Conservation (phyloP, 2,329 filamentous ascomycete genomes). For the Trichoderma brevicompactum region DNA sequence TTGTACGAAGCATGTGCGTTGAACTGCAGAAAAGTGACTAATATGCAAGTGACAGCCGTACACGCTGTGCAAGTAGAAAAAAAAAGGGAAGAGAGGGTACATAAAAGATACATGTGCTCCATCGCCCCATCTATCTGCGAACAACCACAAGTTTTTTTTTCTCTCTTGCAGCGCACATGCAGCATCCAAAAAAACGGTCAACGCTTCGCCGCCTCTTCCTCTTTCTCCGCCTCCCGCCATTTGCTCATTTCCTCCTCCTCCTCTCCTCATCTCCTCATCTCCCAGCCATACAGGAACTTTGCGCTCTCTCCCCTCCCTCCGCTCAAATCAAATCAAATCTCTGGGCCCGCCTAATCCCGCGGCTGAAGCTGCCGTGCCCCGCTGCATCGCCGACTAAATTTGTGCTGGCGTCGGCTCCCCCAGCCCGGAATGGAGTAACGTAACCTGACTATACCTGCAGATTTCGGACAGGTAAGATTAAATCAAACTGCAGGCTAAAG, state of each 20-base stretch:
- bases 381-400: background rate
- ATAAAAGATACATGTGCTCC: background rate
- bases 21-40: background rate
- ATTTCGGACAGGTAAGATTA: background rate
- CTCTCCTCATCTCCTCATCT: background rate
- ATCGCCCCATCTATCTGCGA: slow-evolving; percentile 16
- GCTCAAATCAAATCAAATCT: background rate
- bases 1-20: background rate
- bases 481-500: background rate
- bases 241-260: background rate
- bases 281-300: no score
- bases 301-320: background rate
- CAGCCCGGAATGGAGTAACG: background rate
- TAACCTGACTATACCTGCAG: background rate
- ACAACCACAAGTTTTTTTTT: background rate
- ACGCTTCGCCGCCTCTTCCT: background rate
- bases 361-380: slow-evolving; percentile 14
- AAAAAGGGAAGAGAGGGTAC: background rate
- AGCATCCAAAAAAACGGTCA: slow-evolving; percentile 6
- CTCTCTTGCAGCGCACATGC: background rate
- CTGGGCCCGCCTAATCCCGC: background rate
- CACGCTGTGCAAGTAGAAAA: background rate
- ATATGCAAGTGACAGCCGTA: slow-evolving; percentile 1
- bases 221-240: background rate
- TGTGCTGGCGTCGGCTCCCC: background rate